Evolutionary conservation across 257 asterid genomes (phyloP), one percentile per base, ranked within the genome.

Genomic region (Solanum sparsipilum): DNA sequence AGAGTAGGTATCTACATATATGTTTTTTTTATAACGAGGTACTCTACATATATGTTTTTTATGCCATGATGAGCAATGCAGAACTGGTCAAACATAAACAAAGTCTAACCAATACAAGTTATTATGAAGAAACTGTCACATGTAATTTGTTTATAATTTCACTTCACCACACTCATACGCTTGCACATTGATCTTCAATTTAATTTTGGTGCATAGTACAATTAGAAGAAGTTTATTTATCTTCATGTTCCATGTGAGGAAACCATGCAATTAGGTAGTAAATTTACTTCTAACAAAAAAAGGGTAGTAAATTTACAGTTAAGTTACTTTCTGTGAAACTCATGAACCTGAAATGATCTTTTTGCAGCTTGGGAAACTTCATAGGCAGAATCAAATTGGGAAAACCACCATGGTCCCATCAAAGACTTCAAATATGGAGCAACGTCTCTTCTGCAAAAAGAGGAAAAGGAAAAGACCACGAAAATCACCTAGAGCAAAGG

Each of bases 331-430:
- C 65, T 25, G 78, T 73, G 73, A n/a, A 32, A 76, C 86, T 76
- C 65, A 68, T 65, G 84, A 90, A 97, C 99, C 99, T 97, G 99
- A 93, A 96, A 97, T 74, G 99, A 97, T 83, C 93, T 92, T 82
- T 93, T 96, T 73, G 99, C 99, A 84, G 98, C 98, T 91, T 95
- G 99, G 75, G 99, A 95, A 91, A 96, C 98, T 92, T 97, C 99
- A 91, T 89, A 86, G 84, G 86, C 92, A 78, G 98, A 96, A 94
- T 97, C 99, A 90, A 97, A 97, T 85, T 97, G 99, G 90, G 99
- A 94, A 92, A 94, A 94, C 99, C 99, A 97, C 99, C 99, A 97
- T 10, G 99, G 98, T 90, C 99, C 99, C 91, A 97, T 94, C 86
- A 97, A 90, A 89, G 90, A 93, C 93, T 95, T 97, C 89, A 97